phyloP scores from a whole-genome alignment of 2,329 filamentous ascomycete genomes.

The Exserohilum rostratum region DNA sequence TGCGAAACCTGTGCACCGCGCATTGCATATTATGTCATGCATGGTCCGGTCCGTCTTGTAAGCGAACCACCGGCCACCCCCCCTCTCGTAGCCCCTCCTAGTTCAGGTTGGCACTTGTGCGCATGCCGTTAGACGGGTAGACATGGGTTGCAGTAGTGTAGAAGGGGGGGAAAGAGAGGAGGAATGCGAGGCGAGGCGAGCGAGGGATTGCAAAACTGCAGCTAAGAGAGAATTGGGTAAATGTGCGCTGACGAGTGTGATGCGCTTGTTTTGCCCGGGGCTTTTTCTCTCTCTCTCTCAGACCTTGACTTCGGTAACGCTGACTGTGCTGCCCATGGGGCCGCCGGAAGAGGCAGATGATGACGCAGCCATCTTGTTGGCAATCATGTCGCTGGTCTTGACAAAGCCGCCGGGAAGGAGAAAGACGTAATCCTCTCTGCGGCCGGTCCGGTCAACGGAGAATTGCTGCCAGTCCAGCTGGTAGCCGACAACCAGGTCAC shows the following conservation, averaged over 20 bases:
- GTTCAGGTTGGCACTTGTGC: too few relatives aligned
- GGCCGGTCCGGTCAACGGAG: conserved; percentile 36
- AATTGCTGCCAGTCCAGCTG: conserved; percentile 62
- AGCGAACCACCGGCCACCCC: too few relatives aligned
- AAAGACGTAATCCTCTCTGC: conserved; percentile 61
- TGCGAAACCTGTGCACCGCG: too few relatives aligned
- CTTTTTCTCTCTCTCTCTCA: conserved; percentile 7
- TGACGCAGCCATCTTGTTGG: conserved; percentile 39
- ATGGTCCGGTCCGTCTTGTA: too few relatives aligned
- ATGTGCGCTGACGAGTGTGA: background rate
- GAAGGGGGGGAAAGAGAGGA: background rate
- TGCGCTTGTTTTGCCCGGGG: background rate
- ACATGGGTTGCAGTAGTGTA: background rate
- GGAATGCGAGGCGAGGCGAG: too few relatives aligned
- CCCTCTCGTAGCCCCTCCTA: too few relatives aligned
- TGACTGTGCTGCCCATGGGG: conserved; percentile 21
- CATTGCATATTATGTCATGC: too few relatives aligned
- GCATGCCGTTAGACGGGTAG: too few relatives aligned
- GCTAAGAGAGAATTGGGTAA: background rate
- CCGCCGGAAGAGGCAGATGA: conserved; percentile 10
- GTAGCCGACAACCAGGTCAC: conserved; percentile 67
- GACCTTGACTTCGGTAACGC: conserved; percentile 32
- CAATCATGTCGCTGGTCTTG: conserved; percentile 62
- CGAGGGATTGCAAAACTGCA: too few relatives aligned
- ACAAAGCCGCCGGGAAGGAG: conserved; percentile 65